Evolutionary conservation across 2,329 filamentous ascomycete species (phyloP).

Genomic region (Scorias spongiosa): DNA sequence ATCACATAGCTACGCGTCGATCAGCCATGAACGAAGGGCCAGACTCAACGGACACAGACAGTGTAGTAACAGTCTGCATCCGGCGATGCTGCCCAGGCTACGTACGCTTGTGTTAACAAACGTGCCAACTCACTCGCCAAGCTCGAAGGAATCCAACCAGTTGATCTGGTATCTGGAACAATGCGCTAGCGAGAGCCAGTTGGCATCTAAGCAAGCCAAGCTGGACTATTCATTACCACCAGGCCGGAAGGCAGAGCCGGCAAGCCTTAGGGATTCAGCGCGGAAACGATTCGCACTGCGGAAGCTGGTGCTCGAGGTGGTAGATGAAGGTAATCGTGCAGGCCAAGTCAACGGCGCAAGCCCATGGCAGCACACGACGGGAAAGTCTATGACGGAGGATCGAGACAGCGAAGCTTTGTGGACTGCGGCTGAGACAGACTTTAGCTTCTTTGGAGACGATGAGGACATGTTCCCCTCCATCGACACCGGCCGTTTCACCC

Average conservation of each 20-base stretch:
- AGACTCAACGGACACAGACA: constrained; percentile 12
- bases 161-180: constrained; percentile 40
- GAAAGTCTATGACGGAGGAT: constrained; percentile 43
- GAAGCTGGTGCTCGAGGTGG: constrained; percentile 42
- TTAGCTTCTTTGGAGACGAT: constrained; percentile 45
- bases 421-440: constrained; percentile 43
- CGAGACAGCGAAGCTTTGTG: constrained; percentile 44
- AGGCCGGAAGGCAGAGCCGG: constrained; percentile 33
- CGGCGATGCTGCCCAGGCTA: constrained; percentile 39
- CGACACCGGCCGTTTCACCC: constrained; percentile 9
- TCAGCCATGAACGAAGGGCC: constrained; percentile 14
- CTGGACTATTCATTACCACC: constrained; percentile 46
- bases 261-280: constrained; percentile 27
- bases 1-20: constrained; percentile 14
- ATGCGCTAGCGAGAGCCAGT: constrained; percentile 39
- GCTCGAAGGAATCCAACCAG: constrained; percentile 26
- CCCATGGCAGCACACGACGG: constrained; percentile 27
- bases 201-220: constrained; percentile 37
- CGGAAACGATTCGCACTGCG: constrained; percentile 36
- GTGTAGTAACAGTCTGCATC: constrained; percentile 29
- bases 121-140: constrained; percentile 27
- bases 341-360: not conserved
- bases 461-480: constrained; percentile 28
- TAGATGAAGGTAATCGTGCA: constrained; percentile 17
- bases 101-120: constrained; percentile 41